Conservation (phyloP, 108 stramenopile species). For the Cylindrotheca closterium region DNA sequence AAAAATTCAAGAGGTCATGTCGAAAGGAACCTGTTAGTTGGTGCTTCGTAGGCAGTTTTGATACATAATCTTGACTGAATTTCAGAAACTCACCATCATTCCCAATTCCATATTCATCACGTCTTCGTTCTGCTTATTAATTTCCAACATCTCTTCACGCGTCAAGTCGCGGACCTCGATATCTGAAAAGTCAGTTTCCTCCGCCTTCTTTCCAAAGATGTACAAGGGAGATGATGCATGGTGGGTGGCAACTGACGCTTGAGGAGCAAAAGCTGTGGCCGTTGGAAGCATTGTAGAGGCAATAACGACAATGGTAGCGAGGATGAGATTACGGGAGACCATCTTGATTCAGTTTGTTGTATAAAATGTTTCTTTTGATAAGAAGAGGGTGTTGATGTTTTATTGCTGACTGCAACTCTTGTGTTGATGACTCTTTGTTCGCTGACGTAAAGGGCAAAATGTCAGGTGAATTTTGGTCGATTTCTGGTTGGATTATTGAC, state of each 20-base stretch:
- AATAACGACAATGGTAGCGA: slow-evolving; percentile 3
- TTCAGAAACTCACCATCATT: slow-evolving; percentile 40
- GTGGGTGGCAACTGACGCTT: background rate
- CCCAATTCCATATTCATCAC: slow-evolving; percentile 83
- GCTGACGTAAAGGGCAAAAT: no score
- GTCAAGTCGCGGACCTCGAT: slow-evolving; percentile 84
- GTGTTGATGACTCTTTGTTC: background rate
- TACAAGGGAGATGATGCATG: slow-evolving; percentile 14
- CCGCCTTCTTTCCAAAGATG: slow-evolving; percentile 57
- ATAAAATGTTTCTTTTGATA: background rate
- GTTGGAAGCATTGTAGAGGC: background rate
- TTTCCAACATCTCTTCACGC: slow-evolving; percentile 74
- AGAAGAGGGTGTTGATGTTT: background rate
- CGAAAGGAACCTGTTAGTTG: background rate
- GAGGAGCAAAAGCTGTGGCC: slow-evolving; percentile 6
- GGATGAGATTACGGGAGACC: background rate
- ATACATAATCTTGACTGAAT: background rate
- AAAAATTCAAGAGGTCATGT: slow-evolving; percentile 40
- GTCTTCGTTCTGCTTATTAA: slow-evolving; percentile 59
- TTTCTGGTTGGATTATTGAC: no score
- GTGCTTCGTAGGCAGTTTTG: background rate
- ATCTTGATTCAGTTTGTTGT: background rate
- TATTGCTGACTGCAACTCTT: background rate
- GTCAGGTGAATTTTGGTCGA: no score
- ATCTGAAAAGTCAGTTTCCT: slow-evolving; percentile 60